These are phyloP conservation scores for Erythrobasidium hasegawianum DNA, from an alignment of 1,284 basidiomycete species.

Conservation along the genomic window DNA sequence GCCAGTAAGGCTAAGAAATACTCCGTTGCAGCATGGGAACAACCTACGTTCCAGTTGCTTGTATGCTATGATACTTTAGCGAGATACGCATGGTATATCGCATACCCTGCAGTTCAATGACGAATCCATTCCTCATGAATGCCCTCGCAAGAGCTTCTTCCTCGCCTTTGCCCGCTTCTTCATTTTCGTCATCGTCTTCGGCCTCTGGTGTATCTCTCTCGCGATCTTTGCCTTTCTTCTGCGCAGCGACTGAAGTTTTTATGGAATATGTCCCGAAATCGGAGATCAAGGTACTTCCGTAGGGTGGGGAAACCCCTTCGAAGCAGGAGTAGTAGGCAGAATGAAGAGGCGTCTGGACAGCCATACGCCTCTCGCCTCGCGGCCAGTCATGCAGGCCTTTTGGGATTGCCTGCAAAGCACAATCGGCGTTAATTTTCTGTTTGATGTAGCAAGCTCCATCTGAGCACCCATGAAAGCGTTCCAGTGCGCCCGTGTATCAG, in stretches of 20 bases:
- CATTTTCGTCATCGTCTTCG: background rate
- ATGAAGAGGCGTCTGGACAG: slow-evolving; percentile 8
- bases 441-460: no score
- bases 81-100: background rate
- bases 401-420: background rate
- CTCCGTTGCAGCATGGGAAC: background rate
- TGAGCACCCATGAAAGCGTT: background rate
- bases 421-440: background rate
- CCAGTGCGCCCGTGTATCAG: background rate
- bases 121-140: background rate
- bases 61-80: background rate
- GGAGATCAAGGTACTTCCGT: background rate
- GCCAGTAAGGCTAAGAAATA: background rate
- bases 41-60: background rate
- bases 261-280: slow-evolving; percentile 2
- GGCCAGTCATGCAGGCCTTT: slow-evolving; percentile 4
- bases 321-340: background rate
- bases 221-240: background rate
- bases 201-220: background rate
- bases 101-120: background rate
- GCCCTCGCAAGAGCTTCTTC: background rate
- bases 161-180: background rate
- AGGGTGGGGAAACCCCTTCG: background rate
- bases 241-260: background rate
- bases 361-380: background rate